Evolutionary conservation across 805 yeast genomes (phyloP).

Genomic region (Saccharomycodes ludwigii): DNA sequence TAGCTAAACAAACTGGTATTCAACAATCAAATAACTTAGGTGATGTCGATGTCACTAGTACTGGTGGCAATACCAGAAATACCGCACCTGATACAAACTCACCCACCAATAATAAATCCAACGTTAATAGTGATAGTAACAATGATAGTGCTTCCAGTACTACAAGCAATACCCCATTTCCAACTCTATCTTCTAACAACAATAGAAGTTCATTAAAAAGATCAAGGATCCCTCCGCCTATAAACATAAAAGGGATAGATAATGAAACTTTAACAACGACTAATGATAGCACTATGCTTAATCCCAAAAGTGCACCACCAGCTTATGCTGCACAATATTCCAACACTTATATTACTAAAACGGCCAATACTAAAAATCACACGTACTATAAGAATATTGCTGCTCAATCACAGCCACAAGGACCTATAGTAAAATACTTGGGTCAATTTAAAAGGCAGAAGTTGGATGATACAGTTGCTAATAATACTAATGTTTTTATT

Average conservation of each 20-base stretch:
- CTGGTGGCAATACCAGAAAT: not conserved
- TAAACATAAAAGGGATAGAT: conserved; percentile 1
- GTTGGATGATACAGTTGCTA: too few relatives aligned
- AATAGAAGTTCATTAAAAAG: conserved; percentile 3
- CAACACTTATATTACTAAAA: conserved; percentile 1
- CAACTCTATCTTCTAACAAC: not conserved
- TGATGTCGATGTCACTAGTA: not conserved
- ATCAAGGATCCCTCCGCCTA: conserved; percentile 1
- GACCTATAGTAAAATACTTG: too few relatives aligned
- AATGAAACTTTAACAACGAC: not conserved
- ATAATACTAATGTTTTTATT: too few relatives aligned
- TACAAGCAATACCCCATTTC: not conserved
- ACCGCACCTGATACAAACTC: not conserved
- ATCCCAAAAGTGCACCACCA: not conserved
- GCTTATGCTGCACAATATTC: not conserved
- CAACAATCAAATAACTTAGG: not conserved
- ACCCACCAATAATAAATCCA: not conserved
- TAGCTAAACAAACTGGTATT: not conserved
- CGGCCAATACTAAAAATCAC: too few relatives aligned
- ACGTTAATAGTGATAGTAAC: too few relatives aligned
- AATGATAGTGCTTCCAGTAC: too few relatives aligned
- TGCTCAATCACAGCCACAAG: not conserved
- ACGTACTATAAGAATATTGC: too few relatives aligned
- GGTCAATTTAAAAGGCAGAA: too few relatives aligned
- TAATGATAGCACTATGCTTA: not conserved